Percentiles rank a stretch among this genome's conserved stretches.
Conservation (phyloP, 345 rosid genomes). For the Triadica sebifera region DNA sequence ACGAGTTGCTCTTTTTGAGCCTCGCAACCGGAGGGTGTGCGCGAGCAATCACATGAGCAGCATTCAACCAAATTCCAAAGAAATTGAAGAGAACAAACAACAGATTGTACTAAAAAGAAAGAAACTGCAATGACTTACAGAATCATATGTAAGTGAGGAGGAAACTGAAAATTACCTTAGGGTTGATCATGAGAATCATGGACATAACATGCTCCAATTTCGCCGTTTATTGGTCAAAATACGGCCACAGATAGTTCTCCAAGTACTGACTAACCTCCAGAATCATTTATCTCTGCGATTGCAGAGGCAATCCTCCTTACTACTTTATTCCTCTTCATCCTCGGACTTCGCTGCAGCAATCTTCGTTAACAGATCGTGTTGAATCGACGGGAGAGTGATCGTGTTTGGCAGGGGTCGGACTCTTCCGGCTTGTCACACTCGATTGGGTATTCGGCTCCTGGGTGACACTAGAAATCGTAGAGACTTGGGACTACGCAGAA, state of each 20-base stretch:
- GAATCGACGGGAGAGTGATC: constrained; percentile 83
- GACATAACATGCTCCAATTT: constrained; percentile 95
- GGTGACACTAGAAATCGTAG: constrained; percentile 98
- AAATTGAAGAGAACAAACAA: no score
- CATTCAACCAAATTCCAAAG: no score
- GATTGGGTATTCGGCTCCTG: constrained; percentile 90
- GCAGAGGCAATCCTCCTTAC: no score
- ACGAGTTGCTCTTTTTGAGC: no score
- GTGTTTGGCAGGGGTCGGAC: constrained; percentile 66
- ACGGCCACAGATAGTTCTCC: constrained; percentile 96
- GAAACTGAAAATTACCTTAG: constrained; percentile 51
- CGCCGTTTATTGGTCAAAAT: constrained; percentile 70
- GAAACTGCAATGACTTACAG: no score
- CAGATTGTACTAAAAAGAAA: no score
- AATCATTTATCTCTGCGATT: constrained; percentile 89
- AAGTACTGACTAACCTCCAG: constrained; percentile 93
- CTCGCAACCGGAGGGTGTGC: no score
- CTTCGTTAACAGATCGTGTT: constrained; percentile 76
- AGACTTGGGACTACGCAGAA: constrained; percentile 64
- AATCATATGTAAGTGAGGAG: no score
- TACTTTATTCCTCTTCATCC: no score
- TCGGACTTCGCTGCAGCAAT: no score
- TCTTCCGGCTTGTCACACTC: constrained; percentile 62
- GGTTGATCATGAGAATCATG: constrained; percentile 94
- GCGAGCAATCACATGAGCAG: no score